These are phyloP conservation scores for Tylopilus intermedius DNA, from an alignment of 768 basidiomycete genomes.

Conservation along the genomic window DNA sequence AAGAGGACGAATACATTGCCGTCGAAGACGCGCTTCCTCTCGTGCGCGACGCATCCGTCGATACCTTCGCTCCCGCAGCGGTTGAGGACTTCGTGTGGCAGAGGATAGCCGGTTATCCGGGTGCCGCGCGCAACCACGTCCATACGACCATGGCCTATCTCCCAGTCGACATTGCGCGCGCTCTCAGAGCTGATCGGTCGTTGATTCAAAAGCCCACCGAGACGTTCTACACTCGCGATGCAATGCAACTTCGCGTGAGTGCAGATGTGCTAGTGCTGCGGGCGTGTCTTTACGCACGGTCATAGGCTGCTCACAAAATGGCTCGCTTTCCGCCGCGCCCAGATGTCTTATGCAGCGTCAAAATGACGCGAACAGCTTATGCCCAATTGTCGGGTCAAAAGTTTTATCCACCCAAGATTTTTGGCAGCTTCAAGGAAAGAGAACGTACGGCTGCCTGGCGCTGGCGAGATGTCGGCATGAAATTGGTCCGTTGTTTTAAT, in stretches of 20 bases:
- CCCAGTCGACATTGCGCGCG: constrained; percentile 73
- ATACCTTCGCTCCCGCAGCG: constrained; percentile 55
- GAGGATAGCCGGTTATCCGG: constrained; percentile 76
- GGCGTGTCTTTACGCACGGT: constrained; percentile 2
- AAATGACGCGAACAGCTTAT: constrained; percentile 86
- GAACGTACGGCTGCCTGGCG: constrained; percentile 67
- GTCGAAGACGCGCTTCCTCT: constrained; percentile 59
- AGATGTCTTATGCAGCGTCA: constrained; percentile 55
- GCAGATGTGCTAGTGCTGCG: background rate
- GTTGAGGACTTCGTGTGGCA: constrained; percentile 68
- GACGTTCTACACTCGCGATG: constrained; percentile 94
- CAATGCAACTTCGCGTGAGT: constrained; percentile 79
- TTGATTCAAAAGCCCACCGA: constrained; percentile 86
- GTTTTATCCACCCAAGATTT: constrained; percentile 87
- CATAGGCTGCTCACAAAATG: constrained; percentile 86
- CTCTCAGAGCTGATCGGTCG: constrained; percentile 55
- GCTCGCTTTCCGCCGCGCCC: constrained; percentile 78
- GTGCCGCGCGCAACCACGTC: constrained; percentile 54
- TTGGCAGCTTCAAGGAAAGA: constrained; percentile 64
- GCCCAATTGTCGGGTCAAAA: constrained; percentile 90
- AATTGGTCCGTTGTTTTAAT: constrained; percentile 55
- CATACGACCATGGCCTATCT: constrained; percentile 78
- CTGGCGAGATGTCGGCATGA: constrained; percentile 87
- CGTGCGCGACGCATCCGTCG: constrained; percentile 46
- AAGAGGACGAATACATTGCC: constrained; percentile 49